phyloP scores from a whole-genome alignment of 2,329 filamentous ascomycete species.

The Capronia americana region DNA sequence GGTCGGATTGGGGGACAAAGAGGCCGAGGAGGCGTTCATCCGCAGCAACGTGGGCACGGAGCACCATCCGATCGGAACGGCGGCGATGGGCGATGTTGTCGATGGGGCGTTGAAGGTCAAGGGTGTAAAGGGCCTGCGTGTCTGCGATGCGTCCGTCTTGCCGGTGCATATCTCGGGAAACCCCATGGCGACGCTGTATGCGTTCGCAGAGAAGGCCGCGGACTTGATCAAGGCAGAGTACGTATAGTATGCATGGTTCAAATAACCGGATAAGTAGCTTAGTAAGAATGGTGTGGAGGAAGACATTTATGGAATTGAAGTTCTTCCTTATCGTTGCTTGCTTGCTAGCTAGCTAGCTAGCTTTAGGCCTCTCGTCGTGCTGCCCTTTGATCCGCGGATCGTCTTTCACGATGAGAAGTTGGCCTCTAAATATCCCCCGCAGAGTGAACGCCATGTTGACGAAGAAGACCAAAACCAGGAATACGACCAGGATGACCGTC shows the following conservation, averaged over 20 bases:
- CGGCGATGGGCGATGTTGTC: conserved; percentile 47
- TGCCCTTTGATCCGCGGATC: conserved; percentile 27
- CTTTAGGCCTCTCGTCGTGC: conserved; percentile 17
- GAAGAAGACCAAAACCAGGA: conserved; percentile 47
- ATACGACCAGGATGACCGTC: conserved; percentile 46
- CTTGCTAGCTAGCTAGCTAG: conserved; percentile 13
- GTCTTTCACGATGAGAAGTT: conserved; percentile 40
- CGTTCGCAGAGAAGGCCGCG: conserved; percentile 44
- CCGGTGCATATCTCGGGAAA: conserved; percentile 42
- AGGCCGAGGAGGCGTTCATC: conserved; percentile 5
- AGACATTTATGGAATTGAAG: background rate
- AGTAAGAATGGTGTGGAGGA: background rate
- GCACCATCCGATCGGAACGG: conserved; percentile 43
- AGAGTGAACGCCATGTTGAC: conserved; percentile 44
- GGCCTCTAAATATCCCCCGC: conserved; percentile 43
- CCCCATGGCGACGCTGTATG: conserved; percentile 42
- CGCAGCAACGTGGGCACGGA: conserved; percentile 14
- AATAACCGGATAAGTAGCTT: background rate
- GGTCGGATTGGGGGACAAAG: conserved; percentile 6
- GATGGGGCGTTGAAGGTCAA: conserved; percentile 42
- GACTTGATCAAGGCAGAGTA: conserved; percentile 37
- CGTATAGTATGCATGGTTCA: background rate
- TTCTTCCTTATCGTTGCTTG: background rate
- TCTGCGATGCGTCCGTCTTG: conserved; percentile 41
- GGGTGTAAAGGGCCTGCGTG: conserved; percentile 41